A percentile compares a stretch with the other conserved stretches of the same genome.
These are phyloP conservation scores for Marvania coccoides DNA, from an alignment of 139 green algal genomes.

Conservation along the genomic window DNA sequence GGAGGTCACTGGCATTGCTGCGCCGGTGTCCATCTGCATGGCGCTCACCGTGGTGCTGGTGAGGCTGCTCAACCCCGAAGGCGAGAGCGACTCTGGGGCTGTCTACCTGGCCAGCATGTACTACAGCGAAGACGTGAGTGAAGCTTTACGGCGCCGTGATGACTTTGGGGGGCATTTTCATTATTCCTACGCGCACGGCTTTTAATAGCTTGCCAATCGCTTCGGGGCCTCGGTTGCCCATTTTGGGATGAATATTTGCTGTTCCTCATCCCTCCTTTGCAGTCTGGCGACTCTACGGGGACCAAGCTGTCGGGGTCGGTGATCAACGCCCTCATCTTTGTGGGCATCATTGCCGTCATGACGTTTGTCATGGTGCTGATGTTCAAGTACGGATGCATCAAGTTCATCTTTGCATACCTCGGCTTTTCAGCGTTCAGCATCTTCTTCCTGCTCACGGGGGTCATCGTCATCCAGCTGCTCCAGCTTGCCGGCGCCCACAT, in stretches of 20 bases:
- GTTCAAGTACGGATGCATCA: conserved; percentile 71
- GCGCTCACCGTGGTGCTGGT: conserved; percentile 79
- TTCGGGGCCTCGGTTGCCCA: too few relatives aligned
- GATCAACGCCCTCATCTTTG: conserved; percentile 89
- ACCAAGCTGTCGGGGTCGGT: conserved; percentile 79
- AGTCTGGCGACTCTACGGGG: conserved; percentile 51
- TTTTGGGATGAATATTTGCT: too few relatives aligned
- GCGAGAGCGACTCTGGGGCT: conserved; percentile 24
- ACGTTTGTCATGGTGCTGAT: conserved; percentile 87
- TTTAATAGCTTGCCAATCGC: too few relatives aligned
- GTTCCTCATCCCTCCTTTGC: too few relatives aligned
- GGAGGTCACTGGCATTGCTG: conserved; percentile 71
- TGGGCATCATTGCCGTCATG: conserved; percentile 70
- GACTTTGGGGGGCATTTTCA: too few relatives aligned
- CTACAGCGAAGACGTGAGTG: conserved; percentile 68
- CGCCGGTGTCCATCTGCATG: conserved; percentile 92
- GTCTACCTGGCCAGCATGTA: conserved; percentile 65
- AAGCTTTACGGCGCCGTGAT: too few relatives aligned
- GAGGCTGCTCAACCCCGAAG: conserved; percentile 69
- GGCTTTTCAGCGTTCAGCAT: conserved; percentile 87
- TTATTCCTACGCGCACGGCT: too few relatives aligned
- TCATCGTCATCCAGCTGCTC: conserved; percentile 44
- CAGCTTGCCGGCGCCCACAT: conserved; percentile 54
- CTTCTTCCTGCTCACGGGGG: conserved; percentile 85
- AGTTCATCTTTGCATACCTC: conserved; percentile 90